Evolutionary conservation across 305 asterid species (phyloP), one percentile per base, ranked within the genome.

Genomic region (Fraxinus albicans): DNA sequence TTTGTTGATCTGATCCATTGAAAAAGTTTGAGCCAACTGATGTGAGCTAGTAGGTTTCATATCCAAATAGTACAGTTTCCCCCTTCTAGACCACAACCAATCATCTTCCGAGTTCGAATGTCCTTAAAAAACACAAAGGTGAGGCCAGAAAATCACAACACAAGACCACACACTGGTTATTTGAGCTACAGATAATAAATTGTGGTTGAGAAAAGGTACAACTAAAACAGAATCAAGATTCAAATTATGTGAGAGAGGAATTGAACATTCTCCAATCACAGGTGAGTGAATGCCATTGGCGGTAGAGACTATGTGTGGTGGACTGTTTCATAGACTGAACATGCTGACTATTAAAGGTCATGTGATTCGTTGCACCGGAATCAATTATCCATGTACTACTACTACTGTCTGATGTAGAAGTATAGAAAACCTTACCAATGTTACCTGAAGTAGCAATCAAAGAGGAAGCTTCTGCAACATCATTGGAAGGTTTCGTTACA

Each of bases 61-160:
- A 23, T 44, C 79, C 10, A 76, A 65, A 4, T 76, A 44, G 13
- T 44, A 76, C 19, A 76, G 63, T 13, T 76, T 76, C 1, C 6
- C 58, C 6, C 65, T 40, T 10, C 58, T 76, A 76, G 35, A 76
- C 63, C 65, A 76, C 21, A 44, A 76, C 65, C 79, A 76, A 76
- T 76, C 9, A 4, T 76, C 35, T 76, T 76, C 2, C 65, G 40
- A 42, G 79, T 44, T 10, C 3, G 36, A 12, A 76, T 44, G 67
- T 76, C 79, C 21, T 10, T 44, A 42, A 76, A 55, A 55, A n/a
- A 25, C 27, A 55, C 27, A 17, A n/a, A n/a, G 25, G 67, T 55
- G 21, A 55, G 67, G 27, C 27, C 3, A 55, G 0, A 55, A 76
- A 40, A 76, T 76, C 33, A 76, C 65, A 76, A 76, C 19, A 76